phyloP scores from a whole-genome alignment of 1,139 yeast genomes.

The Hyphopichia burtonii region DNA sequence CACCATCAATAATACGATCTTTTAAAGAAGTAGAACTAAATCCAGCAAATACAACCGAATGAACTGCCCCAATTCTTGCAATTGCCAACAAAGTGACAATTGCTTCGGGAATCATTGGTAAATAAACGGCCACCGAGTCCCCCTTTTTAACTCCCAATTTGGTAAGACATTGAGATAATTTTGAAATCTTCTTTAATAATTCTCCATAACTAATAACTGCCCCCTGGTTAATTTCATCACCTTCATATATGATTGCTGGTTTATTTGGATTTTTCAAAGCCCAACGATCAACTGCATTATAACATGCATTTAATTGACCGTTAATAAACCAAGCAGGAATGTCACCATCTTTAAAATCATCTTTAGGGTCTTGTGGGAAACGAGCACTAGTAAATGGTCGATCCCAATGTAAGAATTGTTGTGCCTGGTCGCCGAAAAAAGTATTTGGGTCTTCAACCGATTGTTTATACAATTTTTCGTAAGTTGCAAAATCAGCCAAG shows the following conservation, averaged over 20 bases:
- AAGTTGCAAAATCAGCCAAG: conserved; percentile 53
- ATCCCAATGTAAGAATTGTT: conserved; percentile 58
- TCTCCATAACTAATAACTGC: conserved; percentile 67
- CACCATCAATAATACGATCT: conserved; percentile 78
- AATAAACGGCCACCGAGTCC: conserved; percentile 80
- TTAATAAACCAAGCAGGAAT: conserved; percentile 76
- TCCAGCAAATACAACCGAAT: conserved; percentile 84
- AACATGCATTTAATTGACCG: conserved; percentile 75
- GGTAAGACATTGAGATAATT: conserved; percentile 66
- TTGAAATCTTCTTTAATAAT: conserved; percentile 65
- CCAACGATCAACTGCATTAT: conserved; percentile 80
- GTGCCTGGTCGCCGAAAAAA: conserved; percentile 66
- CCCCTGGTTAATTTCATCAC: conserved; percentile 71
- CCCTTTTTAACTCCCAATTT: conserved; percentile 74
- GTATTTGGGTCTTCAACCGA: conserved; percentile 64
- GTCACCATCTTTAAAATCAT: conserved; percentile 63
- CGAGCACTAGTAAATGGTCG: conserved; percentile 60
- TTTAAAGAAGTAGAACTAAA: conserved; percentile 72
- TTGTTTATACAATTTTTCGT: conserved; percentile 58
- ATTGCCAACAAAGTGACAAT: conserved; percentile 71
- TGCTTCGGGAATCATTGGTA: conserved; percentile 88
- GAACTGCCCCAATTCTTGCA: conserved; percentile 76
- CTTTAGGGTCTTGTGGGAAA: conserved; percentile 47
- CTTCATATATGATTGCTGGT: conserved; percentile 77
- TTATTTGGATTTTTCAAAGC: conserved; percentile 69